phyloP scores from a whole-genome alignment of 768 basidiomycete genomes.

The Multifurca ochricompacta region DNA sequence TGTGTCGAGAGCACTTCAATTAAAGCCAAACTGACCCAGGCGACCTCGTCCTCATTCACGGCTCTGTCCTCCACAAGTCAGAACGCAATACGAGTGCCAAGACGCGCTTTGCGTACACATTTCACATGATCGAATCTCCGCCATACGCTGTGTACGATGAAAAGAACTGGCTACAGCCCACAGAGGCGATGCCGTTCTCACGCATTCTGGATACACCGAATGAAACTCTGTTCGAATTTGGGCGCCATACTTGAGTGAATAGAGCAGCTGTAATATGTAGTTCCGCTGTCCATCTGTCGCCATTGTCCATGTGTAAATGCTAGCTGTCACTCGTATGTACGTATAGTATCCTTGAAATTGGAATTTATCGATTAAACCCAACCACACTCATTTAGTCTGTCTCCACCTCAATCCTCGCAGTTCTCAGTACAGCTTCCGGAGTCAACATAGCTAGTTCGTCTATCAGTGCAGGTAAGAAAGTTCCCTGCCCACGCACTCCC shows the following conservation, averaged over 20 bases:
- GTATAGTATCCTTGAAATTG: not conserved
- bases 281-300: not conserved
- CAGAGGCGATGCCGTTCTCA: constrained; percentile 73
- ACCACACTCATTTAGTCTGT: not conserved
- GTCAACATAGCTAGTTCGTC: constrained; percentile 49
- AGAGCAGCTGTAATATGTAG: not conserved
- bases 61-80: constrained; percentile 86
- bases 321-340: not conserved
- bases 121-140: constrained; percentile 84
- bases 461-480: constrained; percentile 57
- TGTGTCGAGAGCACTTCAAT: not conserved
- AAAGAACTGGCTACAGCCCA: constrained; percentile 96
- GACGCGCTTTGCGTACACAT: constrained; percentile 91
- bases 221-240: constrained; percentile 18
- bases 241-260: no score
- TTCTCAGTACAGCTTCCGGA: constrained; percentile 28
- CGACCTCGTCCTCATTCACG: constrained; percentile 91
- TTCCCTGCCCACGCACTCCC: constrained; percentile 54
- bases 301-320: not conserved
- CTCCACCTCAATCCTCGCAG: constrained; percentile 17
- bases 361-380: not conserved
- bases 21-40: constrained; percentile 36
- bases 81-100: constrained; percentile 74
- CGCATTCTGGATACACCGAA: constrained; percentile 38
- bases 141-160: constrained; percentile 69